Conservation (phyloP, 2,329 filamentous ascomycete species). For the Zarea fungicola region DNA sequence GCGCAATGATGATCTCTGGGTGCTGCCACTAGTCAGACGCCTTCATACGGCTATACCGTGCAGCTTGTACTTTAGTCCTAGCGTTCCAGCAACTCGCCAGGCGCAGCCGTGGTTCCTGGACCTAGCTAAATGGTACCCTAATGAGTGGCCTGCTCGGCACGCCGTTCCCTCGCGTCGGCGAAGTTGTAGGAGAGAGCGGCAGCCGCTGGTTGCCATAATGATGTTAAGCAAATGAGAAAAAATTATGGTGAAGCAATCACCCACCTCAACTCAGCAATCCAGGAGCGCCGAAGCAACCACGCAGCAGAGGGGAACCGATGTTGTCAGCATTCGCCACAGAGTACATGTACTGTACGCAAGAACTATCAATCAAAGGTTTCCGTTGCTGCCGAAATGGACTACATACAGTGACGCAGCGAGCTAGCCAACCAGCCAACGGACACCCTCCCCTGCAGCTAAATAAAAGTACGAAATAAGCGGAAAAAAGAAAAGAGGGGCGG, state of each 20-base stretch:
- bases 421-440: not conserved
- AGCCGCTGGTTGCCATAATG: too few species aligned
- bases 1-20: slow-evolving; percentile 3
- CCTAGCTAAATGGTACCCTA: too few species aligned
- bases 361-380: slow-evolving; percentile 1
- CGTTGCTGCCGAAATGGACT: slow-evolving; percentile 6
- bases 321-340: not conserved
- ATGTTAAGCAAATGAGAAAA: too few species aligned
- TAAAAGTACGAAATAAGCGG: not conserved
- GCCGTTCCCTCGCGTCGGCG: too few species aligned
- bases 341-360: not conserved
- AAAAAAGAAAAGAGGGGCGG: slow-evolving; percentile 3
- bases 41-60: slow-evolving; percentile 7
- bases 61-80: not conserved
- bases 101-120: slow-evolving; percentile 5
- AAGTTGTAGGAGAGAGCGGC: too few species aligned
- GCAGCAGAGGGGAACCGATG: not conserved
- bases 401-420: not conserved
- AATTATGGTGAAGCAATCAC: too few species aligned
- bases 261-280: too few species aligned
- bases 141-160: too few species aligned
- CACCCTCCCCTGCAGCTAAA: not conserved
- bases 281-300: too few species aligned
- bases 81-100: slow-evolving; percentile 4
- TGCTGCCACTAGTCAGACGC: slow-evolving; percentile 9